Base-by-base conservation (phyloP, 2,329 filamentous ascomycete species). In the Sporothrix curviconia region DNA sequence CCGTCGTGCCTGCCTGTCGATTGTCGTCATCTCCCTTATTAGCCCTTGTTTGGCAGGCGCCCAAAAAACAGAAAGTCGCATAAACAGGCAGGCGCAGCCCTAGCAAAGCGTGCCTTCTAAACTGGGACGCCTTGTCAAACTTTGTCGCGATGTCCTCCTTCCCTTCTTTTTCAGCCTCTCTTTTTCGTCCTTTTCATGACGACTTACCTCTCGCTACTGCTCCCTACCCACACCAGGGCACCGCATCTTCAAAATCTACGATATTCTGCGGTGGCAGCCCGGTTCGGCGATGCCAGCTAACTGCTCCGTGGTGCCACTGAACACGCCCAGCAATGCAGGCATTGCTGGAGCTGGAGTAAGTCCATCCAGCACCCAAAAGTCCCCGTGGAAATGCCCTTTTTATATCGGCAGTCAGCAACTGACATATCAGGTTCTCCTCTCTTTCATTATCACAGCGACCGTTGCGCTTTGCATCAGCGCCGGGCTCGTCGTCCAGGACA, bases 381-480 rank as follows among this genome's bases (percentile, higher is more conserved):
- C 32, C 15, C 8, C 3, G 4, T 14, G n/a, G 17, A 3, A 17
- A 9, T 1, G 30, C 5, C 19, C 3, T 24, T 7, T 14, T 24
- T 17, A 22, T 19, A 7, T 6, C 22, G 2, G 22, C 12, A 25
- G 17, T 3, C 39, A 3, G 3, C 12, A 19, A n/a, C 53, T 57
- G 17, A 54, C 50, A 19, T 3, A 7, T 3, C 5, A 83, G 79
- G 78, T 84, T 60, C 74, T 87, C 32, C 76, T 87, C 61, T 85
- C 83, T 47, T 87, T 86, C 70, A 83, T 86, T 66, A 78, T 85
- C 60, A 86, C 83, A 6, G 84, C 84, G 55, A 72, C 71, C 56
- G 66, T 86, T 54, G 77, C 83, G 30, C 72, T 86, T 57, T 58
- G 77, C 56, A 71, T 86, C 58, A 79, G 77, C 60, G 72, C 75